Conservation (phyloP, 352 stramenopile species). For the Phytopythium vexans region DNA sequence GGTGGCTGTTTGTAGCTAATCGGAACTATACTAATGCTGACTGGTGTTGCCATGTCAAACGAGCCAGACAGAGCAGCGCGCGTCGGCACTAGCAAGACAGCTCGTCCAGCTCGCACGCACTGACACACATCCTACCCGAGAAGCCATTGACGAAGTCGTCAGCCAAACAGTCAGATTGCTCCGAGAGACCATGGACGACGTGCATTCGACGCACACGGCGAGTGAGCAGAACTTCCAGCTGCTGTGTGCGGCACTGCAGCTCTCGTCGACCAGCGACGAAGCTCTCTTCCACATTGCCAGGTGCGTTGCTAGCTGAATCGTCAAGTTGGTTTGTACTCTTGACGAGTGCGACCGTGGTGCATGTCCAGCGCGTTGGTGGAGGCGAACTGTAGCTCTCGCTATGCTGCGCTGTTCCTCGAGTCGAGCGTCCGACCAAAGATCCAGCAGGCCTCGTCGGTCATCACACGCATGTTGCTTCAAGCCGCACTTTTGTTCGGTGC, state of each 20-base stretch:
- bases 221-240: conserved; percentile 50
- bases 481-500: conserved; percentile 50
- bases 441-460: conserved; percentile 47
- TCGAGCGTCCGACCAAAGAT: conserved; percentile 60
- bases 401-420: conserved; percentile 56
- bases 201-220: conserved; percentile 45
- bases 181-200: conserved; percentile 57
- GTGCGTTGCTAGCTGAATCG: conserved; percentile 14
- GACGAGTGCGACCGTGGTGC: not conserved
- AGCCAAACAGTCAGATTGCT: conserved; percentile 34
- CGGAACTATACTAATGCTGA: not conserved
- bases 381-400: conserved; percentile 67
- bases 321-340: not conserved
- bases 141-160: conserved; percentile 21
- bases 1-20: not conserved
- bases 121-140: conserved; percentile 25
- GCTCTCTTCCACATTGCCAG: conserved; percentile 51
- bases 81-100: conserved; percentile 37
- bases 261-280: conserved; percentile 53
- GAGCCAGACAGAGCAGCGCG: conserved; percentile 40
- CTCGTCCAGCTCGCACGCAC: conserved; percentile 31
- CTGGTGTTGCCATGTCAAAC: not conserved
- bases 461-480: conserved; percentile 71
- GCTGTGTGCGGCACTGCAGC: conserved; percentile 42
- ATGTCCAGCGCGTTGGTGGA: conserved; percentile 43